These are phyloP conservation scores for Microsporum ferrugineum DNA, from an alignment of 2,329 filamentous ascomycete species.

Conservation along the genomic window DNA sequence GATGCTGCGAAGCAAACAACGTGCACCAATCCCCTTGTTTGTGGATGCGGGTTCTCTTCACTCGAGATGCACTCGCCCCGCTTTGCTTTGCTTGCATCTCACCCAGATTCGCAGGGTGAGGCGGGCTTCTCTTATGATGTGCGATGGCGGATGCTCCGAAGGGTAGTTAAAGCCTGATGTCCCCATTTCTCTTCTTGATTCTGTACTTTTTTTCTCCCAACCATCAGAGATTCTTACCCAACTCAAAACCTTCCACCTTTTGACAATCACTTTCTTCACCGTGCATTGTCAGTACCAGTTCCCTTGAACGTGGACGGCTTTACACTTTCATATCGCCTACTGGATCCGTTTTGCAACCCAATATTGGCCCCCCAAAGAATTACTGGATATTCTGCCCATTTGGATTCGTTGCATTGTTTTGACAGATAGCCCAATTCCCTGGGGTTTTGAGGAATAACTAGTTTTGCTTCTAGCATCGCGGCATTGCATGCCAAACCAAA, in stretches of 20 bases:
- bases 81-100: not conserved
- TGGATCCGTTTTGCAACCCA: conserved; percentile 7
- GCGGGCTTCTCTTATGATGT: not conserved
- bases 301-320: conserved; percentile 8
- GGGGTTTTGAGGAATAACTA: conserved; percentile 11
- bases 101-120: not conserved
- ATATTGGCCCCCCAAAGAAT: conserved; percentile 6
- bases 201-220: conserved; percentile 6
- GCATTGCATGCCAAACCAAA: conserved; percentile 8
- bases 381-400: conserved; percentile 11
- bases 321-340: not conserved
- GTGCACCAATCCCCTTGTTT: not conserved
- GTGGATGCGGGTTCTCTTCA: not conserved
- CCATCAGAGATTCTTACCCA: conserved; percentile 3
- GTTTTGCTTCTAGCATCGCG: conserved; percentile 22
- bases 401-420: conserved; percentile 13
- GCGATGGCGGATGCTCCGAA: conserved; percentile 1
- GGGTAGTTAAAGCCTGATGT: conserved; percentile 20
- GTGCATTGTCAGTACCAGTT: not conserved
- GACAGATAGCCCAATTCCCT: not conserved
- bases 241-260: conserved; percentile 3
- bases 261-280: not conserved
- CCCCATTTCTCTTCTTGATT: conserved; percentile 3
- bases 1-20: conserved; percentile 1
- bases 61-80: not conserved